Conservation (phyloP, 2,329 filamentous ascomycete species). For the Venturia effusa region DNA sequence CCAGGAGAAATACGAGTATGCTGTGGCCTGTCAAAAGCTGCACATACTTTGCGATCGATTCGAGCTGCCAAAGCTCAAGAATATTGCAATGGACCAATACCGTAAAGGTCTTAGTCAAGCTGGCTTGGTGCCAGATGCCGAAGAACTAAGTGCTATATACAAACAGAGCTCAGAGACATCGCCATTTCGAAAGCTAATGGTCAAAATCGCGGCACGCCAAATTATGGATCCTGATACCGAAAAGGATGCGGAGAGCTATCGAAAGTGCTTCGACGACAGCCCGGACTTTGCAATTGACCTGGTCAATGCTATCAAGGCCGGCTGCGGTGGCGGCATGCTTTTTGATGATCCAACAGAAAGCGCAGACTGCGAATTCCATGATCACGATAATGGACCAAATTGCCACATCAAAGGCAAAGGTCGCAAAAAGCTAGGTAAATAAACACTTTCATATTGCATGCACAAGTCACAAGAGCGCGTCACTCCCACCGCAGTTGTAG, state of each 20-base stretch:
- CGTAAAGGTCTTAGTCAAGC: conserved; percentile 38
- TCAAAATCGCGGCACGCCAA: conserved; percentile 43
- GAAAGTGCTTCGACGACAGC: conserved; percentile 37
- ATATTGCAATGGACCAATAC: conserved; percentile 44
- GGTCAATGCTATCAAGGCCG: conserved; percentile 39
- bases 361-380: conserved; percentile 38
- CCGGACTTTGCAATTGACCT: conserved; percentile 43
- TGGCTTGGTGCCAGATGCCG: conserved; percentile 41
- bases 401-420: conserved; percentile 16
- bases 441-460: not conserved
- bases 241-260: conserved; percentile 38
- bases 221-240: conserved; percentile 45
- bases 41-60: conserved; percentile 42
- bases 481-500: not conserved
- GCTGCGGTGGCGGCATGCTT: conserved; percentile 35
- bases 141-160: conserved; percentile 45
- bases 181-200: conserved; percentile 40
- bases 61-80: conserved; percentile 39
- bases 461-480: not conserved
- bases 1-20: conserved; percentile 42
- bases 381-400: conserved; percentile 35
- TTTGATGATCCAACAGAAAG: conserved; percentile 41
- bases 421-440: conserved; percentile 12
- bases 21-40: conserved; percentile 42
- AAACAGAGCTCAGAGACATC: conserved; percentile 32